A percentile compares a stretch with the other conserved stretches of the same genome.
These are phyloP conservation scores for Bifiguratus adelaidae DNA, from an alignment of 192 early-diverging fungal genomes.

Conservation along the genomic window DNA sequence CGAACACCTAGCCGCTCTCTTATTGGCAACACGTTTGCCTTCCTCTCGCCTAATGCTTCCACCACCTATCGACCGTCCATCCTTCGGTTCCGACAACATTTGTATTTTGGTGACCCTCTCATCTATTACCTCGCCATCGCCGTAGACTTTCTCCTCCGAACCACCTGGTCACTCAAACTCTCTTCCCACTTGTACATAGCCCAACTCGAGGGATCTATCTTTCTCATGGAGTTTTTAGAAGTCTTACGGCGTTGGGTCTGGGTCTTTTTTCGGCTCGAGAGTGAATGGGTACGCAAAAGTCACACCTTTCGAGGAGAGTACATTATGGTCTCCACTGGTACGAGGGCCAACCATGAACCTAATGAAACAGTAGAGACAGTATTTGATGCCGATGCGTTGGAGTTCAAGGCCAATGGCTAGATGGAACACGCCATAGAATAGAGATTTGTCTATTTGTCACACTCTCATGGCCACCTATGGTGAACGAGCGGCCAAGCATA, in stretches of 20 bases:
- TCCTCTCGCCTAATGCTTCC: not conserved
- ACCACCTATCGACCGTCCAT: slow-evolving; percentile 3
- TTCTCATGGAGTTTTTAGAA: slow-evolving; percentile 74
- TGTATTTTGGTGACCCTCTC: slow-evolving; percentile 49
- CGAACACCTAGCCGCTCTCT: not conserved
- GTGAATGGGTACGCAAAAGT: slow-evolving; percentile 48
- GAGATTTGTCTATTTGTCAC: too few species aligned
- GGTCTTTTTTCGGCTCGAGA: slow-evolving; percentile 88
- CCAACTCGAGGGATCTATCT: slow-evolving; percentile 54
- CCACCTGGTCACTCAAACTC: slow-evolving; percentile 78
- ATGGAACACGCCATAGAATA: too few species aligned
- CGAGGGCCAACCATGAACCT: too few species aligned
- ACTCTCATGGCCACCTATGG: too few species aligned
- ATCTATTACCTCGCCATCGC: slow-evolving; percentile 76
- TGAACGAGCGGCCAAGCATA: slow-evolving; percentile 52
- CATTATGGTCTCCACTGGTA: too few species aligned
- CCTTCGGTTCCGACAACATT: slow-evolving; percentile 42
- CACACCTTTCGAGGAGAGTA: not conserved
- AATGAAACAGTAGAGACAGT: too few species aligned
- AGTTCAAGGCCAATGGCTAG: too few species aligned
- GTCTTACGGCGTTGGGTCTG: slow-evolving; percentile 86
- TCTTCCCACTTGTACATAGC: slow-evolving; percentile 49
- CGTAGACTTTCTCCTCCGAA: slow-evolving; percentile 70
- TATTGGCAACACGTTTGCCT: too few species aligned
- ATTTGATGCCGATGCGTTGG: too few species aligned